Evolutionary conservation across 1,284 basidiomycete genomes (phyloP), one percentile per base, ranked within the genome.

Genomic region (Puccinia novopanici): DNA sequence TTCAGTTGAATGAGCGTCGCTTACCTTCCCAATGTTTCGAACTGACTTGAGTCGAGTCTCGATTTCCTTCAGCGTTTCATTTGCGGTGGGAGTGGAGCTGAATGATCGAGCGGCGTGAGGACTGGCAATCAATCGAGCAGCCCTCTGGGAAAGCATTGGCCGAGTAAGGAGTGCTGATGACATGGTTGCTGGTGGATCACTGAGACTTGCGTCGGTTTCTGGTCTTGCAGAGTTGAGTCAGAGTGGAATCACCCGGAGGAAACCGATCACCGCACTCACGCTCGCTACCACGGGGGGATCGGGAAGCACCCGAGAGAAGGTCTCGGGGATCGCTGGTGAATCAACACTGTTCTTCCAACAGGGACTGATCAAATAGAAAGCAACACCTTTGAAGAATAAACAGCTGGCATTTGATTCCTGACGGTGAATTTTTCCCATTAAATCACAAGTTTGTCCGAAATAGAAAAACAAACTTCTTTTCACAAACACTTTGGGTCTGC

Each of bases 1-100:
- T 15, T 30, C 68, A 52, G 4, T 12, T 6, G 27, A 34, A 37
- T 19, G 48, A 63, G 12, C 24, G 27, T 24, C 6, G 34, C 57
- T 63, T 17, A 80, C 79, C 71, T 80, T 80, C 48, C 72, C 79
- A 59, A 80, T 97, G 85, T 87, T 98, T 87, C 90, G 90, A 86
- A 98, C 96, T 81, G 94, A 97, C 91, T 98, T 98, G 88, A 95
- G 90, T 84, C 96, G 92, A 87, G 93, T 88, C 89, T 99, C 97
- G 85, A 98, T 93, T 88, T 99, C 96, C 85, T 95, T 92, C 84
- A 99, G 91, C 81, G 96, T 98, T 71, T 95, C 95, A 93, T 95
- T 95, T 87, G 94, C 94, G 83, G 92, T 90, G 84, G 92, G 90
- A 86, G 89, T 88, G 83, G 88, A 85, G 65, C 91, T 90, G 73